Evolutionary conservation across 345 rosid species (phyloP), one percentile per base, ranked within the genome.

Genomic region (Conringia planisiliqua): DNA sequence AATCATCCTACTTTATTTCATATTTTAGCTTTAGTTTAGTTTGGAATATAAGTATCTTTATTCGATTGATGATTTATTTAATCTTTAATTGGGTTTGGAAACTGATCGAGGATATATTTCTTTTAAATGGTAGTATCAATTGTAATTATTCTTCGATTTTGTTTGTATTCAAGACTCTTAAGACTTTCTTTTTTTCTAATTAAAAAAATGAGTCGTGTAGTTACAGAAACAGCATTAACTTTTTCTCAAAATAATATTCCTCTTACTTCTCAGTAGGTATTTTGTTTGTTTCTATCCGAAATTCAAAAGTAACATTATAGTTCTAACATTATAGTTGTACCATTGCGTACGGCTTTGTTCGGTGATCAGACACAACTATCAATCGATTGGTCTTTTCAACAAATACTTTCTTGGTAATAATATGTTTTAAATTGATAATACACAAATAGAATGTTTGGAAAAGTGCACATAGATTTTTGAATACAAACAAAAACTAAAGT

Each of bases 191-290:
- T 4, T 10, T 59, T 39, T 10, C n/a, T 4, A 52, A 9, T 22
- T 7, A 32, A 48, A 6, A 65, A 42, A 4, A 2, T 0, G 20
- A 73, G 5, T 48, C 62, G 61, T 68, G 22, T 74, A 60, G 29
- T 60, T 68, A 42, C 63, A 68, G 46, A 75, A 60, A 36, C 14
- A 52, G 3, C 64, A 68, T 62, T 68, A 61, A 61, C 22, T 51
- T 68, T 68, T 51, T 67, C 13, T 13, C 13, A 16, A 33, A 33
- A 35, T 35, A 12, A 30, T 47, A 59, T 33, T 59, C 18, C 11
- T 54, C 8, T 27, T 18, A 13, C 38, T 46, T 61, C 30, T 0
- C 26, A 18, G 33, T 54, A 14, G 11, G 20, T 48, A 5, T 17
- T 3, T 55, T 2, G 33, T 54, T 44, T 12, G 44, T 27, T 55